Evolutionary conservation across 2,329 filamentous ascomycete species (phyloP), one percentile per base, ranked within the genome.

Genomic region (Aureobasidium sp.): DNA sequence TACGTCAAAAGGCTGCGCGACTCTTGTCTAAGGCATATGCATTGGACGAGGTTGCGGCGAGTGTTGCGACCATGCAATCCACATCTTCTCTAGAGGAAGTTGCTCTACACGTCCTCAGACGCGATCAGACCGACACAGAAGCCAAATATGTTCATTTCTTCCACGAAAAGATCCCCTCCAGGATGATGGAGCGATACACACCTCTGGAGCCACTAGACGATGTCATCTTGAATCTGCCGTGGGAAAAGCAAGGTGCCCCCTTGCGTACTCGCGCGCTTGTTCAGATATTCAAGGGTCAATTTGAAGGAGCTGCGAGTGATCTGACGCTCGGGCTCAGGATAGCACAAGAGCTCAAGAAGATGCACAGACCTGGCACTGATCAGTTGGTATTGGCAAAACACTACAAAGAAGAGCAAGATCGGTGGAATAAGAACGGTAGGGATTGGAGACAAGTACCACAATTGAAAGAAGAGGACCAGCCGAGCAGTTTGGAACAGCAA

Each of bases 141-240:
- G 90, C 89, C 32, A 88, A 87, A 73, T 94, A 94, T 71, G 90
- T 94, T n/a, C 88, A 94, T 71, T 94, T 93, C 76, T 95, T 95
- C 73, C 89, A 93, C 75, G 89, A 95, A 75, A 94, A 93, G 81
- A 92, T 94, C 29, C 88, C 89, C 1, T 88, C 85, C 44, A 79
- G 87, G 46, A 85, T 88, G 71, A 78, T 94, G 71, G 87, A 86
- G 39, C 84, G 90, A 69, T 86, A 82, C 68, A 92, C 89, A 9
- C 87, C 84, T 65, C 74, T 92, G 62, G 77, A 83, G 59, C 80
- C 85, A 4, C 73, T 95, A 66, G 79, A 86, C 70, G 82, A 89
- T 41, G 84, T 93, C 62, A 86, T 92, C 63, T 76, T 78, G 13
- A 82, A 84, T 44, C 76, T 83, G 24, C 85, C 88, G 1, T 80